Evolutionary conservation across 805 yeast genomes (phyloP), one percentile per base, ranked within the genome.

Genomic region (Saturnispora silvae): DNA sequence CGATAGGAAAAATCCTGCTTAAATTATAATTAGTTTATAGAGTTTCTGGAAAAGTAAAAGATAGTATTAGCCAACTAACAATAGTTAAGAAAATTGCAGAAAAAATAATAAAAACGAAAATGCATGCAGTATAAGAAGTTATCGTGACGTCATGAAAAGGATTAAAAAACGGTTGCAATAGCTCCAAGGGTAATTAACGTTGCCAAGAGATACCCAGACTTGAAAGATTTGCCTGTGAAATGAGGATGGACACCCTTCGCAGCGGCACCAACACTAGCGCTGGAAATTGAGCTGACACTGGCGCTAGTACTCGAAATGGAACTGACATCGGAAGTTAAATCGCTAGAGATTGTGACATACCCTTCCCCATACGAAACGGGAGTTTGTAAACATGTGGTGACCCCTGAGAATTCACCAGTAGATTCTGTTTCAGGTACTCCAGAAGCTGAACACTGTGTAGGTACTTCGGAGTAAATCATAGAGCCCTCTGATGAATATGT

Each of bases 1-100:
- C 3, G 75, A 70, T 35, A 58, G 57, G 40, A 63, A 60, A 37
- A 70, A 72, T 42, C 75, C 75, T 0, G 26, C 24, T 5, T 41
- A 19, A 33, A n/a, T n/a, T n/a, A n/a, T n/a, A n/a, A n/a, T n/a
- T n/a, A n/a, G n/a, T n/a, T n/a, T n/a, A n/a, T n/a, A n/a, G n/a
- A n/a, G n/a, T n/a, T n/a, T n/a, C n/a, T n/a, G n/a, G n/a, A n/a
- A n/a, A n/a, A n/a, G n/a, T n/a, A n/a, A n/a, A n/a, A n/a, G n/a
- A n/a, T n/a, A n/a, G n/a, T n/a, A n/a, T n/a, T n/a, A n/a, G n/a
- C n/a, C n/a, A n/a, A n/a, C n/a, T n/a, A n/a, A n/a, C n/a, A n/a
- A n/a, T n/a, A n/a, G n/a, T n/a, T n/a, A n/a, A n/a, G n/a, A n/a
- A n/a, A n/a, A n/a, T n/a, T n/a, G n/a, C n/a, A n/a, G n/a, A n/a